Evolutionary conservation across 2,329 filamentous ascomycete genomes (phyloP).

Genomic region (Exophiala sp.): DNA sequence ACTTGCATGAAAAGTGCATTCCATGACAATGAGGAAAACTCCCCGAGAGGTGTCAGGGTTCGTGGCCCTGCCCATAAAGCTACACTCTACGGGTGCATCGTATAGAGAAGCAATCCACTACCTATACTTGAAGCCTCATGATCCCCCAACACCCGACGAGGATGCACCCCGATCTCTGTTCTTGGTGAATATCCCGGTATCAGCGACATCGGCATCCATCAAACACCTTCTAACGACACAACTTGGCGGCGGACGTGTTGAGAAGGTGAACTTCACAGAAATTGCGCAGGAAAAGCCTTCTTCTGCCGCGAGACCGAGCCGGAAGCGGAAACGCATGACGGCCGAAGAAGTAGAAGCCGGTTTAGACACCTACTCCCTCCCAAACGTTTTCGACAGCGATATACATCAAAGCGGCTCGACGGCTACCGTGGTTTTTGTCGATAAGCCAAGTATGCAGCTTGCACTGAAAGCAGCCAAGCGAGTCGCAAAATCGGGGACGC

Average conservation of each 20-base stretch:
- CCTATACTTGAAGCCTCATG: constrained; percentile 78
- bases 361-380: constrained; percentile 58
- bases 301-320: constrained; percentile 29
- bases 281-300: constrained; percentile 26
- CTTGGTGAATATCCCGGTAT: constrained; percentile 80
- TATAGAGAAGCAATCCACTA: constrained; percentile 65
- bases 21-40: constrained; percentile 33
- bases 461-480: constrained; percentile 70
- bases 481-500: constrained; percentile 50
- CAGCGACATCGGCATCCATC: constrained; percentile 72
- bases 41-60: constrained; percentile 54
- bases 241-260: constrained; percentile 71
- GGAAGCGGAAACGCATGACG: constrained; percentile 53
- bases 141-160: constrained; percentile 67
- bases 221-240: constrained; percentile 68
- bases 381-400: constrained; percentile 65
- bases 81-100: constrained; percentile 59
- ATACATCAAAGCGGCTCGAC: constrained; percentile 69
- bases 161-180: constrained; percentile 77
- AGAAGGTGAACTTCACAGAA: constrained; percentile 63
- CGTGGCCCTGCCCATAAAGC: constrained; percentile 60
- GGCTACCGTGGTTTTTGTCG: constrained; percentile 76
- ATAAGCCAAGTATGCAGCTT: constrained; percentile 68
- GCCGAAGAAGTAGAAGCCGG: constrained; percentile 48
- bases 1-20: no score